phyloP scores from a whole-genome alignment of 129 eudicot genomes.

The Flaveria brownii region DNA sequence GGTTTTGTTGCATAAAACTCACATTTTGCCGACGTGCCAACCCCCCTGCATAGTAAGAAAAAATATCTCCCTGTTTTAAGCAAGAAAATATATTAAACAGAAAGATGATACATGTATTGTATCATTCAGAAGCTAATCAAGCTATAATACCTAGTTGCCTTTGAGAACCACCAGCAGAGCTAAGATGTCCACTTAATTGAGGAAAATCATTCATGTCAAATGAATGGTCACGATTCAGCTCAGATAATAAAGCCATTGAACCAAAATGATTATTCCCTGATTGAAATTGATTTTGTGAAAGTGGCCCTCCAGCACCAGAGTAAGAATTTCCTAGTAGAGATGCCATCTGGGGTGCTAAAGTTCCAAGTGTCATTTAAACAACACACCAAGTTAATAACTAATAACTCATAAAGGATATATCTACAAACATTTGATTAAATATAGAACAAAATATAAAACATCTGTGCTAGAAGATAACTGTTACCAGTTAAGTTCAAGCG shows the following conservation, averaged over 20 bases:
- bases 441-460: neutral
- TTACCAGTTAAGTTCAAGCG: slow-evolving; percentile 79
- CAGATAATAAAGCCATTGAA: slow-evolving; percentile 65
- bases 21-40: slow-evolving; percentile 67
- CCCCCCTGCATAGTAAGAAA: slow-evolving; percentile 45
- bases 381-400: slow-evolving; percentile 28
- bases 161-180: slow-evolving; percentile 79
- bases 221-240: slow-evolving; percentile 69
- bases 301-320: slow-evolving; percentile 65
- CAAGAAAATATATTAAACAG: neutral
- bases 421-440: slow-evolving; percentile 7
- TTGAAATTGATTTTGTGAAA: slow-evolving; percentile 71
- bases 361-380: slow-evolving; percentile 39
- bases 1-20: slow-evolving; percentile 76
- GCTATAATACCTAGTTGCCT: slow-evolving; percentile 61
- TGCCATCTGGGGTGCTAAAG: slow-evolving; percentile 79
- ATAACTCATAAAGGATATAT: slow-evolving; percentile 8
- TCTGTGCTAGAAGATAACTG: neutral
- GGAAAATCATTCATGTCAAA: slow-evolving; percentile 80
- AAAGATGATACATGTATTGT: neutral
- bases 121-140: neutral
- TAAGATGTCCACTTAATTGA: slow-evolving; percentile 72
- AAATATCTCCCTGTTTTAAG: neutral
- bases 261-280: slow-evolving; percentile 64
- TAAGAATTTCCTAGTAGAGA: slow-evolving; percentile 73